Conservation (phyloP, 108 stramenopile species). For the Nitzschia putrida region DNA sequence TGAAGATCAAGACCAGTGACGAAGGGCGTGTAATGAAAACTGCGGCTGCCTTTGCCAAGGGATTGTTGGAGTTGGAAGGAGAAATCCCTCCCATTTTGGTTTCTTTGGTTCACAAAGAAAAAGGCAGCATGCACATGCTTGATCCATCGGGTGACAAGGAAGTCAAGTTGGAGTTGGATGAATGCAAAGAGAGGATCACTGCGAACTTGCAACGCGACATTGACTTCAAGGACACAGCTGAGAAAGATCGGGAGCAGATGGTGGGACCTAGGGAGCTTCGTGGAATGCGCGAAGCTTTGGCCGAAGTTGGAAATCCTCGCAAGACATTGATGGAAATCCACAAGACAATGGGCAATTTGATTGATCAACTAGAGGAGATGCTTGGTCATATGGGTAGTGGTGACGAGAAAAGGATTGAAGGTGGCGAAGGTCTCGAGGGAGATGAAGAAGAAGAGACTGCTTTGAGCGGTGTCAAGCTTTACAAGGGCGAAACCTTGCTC, state of each 20-base stretch:
- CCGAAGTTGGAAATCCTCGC: constrained; percentile 86
- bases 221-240: constrained; percentile 59
- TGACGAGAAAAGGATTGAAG: constrained; percentile 77
- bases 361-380: constrained; percentile 89
- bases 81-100: constrained; percentile 97
- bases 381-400: constrained; percentile 64
- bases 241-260: constrained; percentile 60
- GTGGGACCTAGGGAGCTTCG: constrained; percentile 80
- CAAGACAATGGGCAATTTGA: constrained; percentile 76
- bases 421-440: constrained; percentile 79
- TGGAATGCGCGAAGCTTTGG: constrained; percentile 79
- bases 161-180: constrained; percentile 85
- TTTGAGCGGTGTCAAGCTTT: constrained; percentile 84
- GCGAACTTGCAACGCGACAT: constrained; percentile 82
- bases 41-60: constrained; percentile 95
- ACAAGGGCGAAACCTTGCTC: constrained; percentile 91
- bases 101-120: constrained; percentile 95
- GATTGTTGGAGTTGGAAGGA: constrained; percentile 95
- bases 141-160: constrained; percentile 96
- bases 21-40: constrained; percentile 99
- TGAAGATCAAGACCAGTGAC: constrained; percentile 97
- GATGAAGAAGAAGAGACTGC: constrained; percentile 77
- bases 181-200: constrained; percentile 82
- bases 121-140: constrained; percentile 83
- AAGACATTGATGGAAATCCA: constrained; percentile 77